Evolutionary conservation across 1,284 basidiomycete species (phyloP), one percentile per base, ranked within the genome.

Genomic region (Trichosporon faecale): DNA sequence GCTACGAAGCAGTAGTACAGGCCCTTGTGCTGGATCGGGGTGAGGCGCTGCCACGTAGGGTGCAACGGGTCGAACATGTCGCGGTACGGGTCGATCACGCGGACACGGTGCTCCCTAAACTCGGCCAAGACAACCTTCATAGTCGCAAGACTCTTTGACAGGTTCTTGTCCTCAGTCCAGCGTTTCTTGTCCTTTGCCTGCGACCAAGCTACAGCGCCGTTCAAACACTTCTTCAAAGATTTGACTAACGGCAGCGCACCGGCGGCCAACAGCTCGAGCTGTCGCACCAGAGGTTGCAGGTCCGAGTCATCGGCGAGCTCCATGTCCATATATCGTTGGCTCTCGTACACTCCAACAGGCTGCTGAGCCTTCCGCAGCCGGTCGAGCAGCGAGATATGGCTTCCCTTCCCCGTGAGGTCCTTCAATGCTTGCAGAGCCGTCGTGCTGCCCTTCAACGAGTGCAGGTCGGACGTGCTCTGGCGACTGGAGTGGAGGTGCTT

Each of bases 261-360:
- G 14, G 86, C 82, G 2, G 85, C 83, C 55, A 94, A 79, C 2
- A 92, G 82, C 21, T 82, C 82, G 6, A 88, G 86, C 68, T 85
- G 85, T 61, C 85, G 84, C 2, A 88, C 86, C 49, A 88, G 85
- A 33, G 85, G 82, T 23, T 87, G 86, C 4, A 86, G 85, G 75
- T 87, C 84, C 0, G 78, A 80, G 65, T 27, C 35, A 11, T 63
- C 55, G 65, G 70, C 35, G n/a, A 68, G 52, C 77, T 94, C 92
- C 4, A 94, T 84, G 73, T 93, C 88, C 76, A 93, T 86, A 78
- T 93, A 94, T 40, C 89, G 84, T 76, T 91, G 89, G 12, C 88
- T 89, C 81, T 94, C 92, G 75, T 93, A 93, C 9, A 92, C 88
- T 0, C 92, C 93, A 0, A 94, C 93, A 0, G 88, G 88, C 40